Evolutionary conservation across 495 filamentous ascomycete species (phyloP), one percentile per base, ranked within the genome.

Genomic region (Xanthoparmelia taractica): DNA sequence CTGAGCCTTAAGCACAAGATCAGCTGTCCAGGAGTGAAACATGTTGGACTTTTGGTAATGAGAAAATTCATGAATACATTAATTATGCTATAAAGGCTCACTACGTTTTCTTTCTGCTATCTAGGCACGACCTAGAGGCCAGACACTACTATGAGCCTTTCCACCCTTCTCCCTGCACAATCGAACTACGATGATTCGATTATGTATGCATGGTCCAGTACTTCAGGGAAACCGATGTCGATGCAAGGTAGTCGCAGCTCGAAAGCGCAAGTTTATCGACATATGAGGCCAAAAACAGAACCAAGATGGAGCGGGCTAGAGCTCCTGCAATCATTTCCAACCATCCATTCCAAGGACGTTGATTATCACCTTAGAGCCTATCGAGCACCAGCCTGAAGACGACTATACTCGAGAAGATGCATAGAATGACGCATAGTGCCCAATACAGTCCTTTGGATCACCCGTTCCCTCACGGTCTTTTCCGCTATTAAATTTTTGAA

Each of bases 301-400:
- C 23, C 15, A 48, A 38, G n/a, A 54, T 52, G 31, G 59, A 63
- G 43, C 56, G 55, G 52, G 60, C 60, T 38, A 37, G 43, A 43
- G 34, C 45, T 43, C 60, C 60, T 67, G 62, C 61, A 55, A 60
- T 45, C 55, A 58, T 45, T 67, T 50, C 62, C 61, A 64, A n/a
- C 48, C 61, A 64, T 41, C 61, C 58, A 67, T 57, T 54, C 66
- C 54, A 62, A 61, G 59, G 59, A 31, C 58, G 20, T 59, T 54
- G 55, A 20, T 58, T 11, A 40, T 45, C 29, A 45, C 20, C 8
- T 27, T 29, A 41, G 29, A 47, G 37, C 23, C 2, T 45, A 58
- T 56, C 50, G 48, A 61, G 63, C 23, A 60, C 48, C 12, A 61
- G 48, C 34, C 37, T 61, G 50, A 33, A 61, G 50, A 61, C 38